Evolutionary conservation across 192 early-diverging fungal genomes (phyloP).

Genomic region (Mortierella alpina): DNA sequence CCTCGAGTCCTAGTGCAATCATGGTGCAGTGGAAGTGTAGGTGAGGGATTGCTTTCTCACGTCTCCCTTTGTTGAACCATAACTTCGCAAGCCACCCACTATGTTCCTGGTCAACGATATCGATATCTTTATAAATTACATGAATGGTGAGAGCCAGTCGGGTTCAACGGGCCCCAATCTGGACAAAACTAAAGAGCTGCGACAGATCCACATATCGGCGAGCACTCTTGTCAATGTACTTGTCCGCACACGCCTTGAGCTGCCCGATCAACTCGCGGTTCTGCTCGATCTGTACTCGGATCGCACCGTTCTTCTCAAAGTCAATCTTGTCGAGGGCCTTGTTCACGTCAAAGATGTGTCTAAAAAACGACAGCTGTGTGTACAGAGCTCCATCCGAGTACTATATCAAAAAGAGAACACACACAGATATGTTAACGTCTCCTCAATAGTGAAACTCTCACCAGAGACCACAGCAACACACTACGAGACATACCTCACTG

Average conservation of each 20-base stretch:
- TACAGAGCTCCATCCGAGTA: slow-evolving; percentile 83
- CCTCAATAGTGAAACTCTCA: neutral
- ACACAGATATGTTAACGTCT: neutral
- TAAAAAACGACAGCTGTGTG: slow-evolving; percentile 85
- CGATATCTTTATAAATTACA: too few relatives aligned
- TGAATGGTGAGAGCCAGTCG: too few relatives aligned
- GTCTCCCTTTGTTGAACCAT: neutral
- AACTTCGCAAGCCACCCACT: too few relatives aligned
- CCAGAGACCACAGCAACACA: neutral
- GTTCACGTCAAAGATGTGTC: slow-evolving; percentile 73
- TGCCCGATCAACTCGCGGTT: slow-evolving; percentile 55
- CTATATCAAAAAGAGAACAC: slow-evolving; percentile 41
- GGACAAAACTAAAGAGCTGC: slow-evolving; percentile 65
- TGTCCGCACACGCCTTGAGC: slow-evolving; percentile 65
- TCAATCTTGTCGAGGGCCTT: slow-evolving; percentile 49
- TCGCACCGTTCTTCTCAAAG: slow-evolving; percentile 28
- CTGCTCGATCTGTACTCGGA: slow-evolving; percentile 43
- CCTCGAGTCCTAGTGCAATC: slow-evolving; percentile 84
- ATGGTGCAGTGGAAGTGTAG: slow-evolving; percentile 39
- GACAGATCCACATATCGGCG: slow-evolving; percentile 80
- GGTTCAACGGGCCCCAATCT: slow-evolving; percentile 20
- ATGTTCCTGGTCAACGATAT: too few relatives aligned
- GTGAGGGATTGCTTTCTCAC: neutral
- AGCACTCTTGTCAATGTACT: slow-evolving; percentile 79
- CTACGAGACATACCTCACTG: slow-evolving; percentile 64